Base-by-base conservation (phyloP, 1,284 basidiomycete species). In the Trametes pubescens region DNA sequence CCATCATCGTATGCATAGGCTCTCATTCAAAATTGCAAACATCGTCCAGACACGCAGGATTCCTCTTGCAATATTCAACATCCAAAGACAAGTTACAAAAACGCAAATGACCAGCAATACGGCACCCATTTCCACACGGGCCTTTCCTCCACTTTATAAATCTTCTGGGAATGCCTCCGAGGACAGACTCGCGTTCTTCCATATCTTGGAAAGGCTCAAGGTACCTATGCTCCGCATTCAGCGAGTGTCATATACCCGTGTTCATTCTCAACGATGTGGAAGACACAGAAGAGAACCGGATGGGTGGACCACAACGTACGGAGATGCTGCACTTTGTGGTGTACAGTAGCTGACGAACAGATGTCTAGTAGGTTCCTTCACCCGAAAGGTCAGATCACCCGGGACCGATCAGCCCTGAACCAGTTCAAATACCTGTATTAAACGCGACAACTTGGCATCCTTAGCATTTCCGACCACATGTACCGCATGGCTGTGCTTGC, bases 391-490 rank as follows among this genome's bases (percentile, higher is more conserved):
- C 4, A 18, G 21, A 48, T 24, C 37, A 40, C 51, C 6, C n/a
- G n/a, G n/a, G n/a, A n/a, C n/a, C n/a, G 21, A 48, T 24, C 37
- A 40, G 37, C 6, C 38, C 38, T 13, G 38, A 6, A 16, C 9
- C 3, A 16, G 18, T 44, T 2, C 8, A 21, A 6, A n/a, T 16
- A 6, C 7, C 18, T 16, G 2, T n/a, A 44, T 8, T n/a, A 21
- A 44, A 21, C 18, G 29, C 44, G 44, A 22, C 10, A 13, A 21
- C 37, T 38, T 21, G 24, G 26, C 6, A 10, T 5, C 6, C 9
- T 7, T 34, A 96, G 94, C 70, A 97, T 98, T 66, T 90, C 95
- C 4, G 96, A 99, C 76, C 96, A 99, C 75, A 98, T 98, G 96
- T 97, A 98, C 76, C 85, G 97, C 59, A 99, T 99, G 97, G 92